These are phyloP conservation scores for Tripterygium wilfordii DNA, from an alignment of 177 flowering plant genomes.

Conservation along the genomic window DNA sequence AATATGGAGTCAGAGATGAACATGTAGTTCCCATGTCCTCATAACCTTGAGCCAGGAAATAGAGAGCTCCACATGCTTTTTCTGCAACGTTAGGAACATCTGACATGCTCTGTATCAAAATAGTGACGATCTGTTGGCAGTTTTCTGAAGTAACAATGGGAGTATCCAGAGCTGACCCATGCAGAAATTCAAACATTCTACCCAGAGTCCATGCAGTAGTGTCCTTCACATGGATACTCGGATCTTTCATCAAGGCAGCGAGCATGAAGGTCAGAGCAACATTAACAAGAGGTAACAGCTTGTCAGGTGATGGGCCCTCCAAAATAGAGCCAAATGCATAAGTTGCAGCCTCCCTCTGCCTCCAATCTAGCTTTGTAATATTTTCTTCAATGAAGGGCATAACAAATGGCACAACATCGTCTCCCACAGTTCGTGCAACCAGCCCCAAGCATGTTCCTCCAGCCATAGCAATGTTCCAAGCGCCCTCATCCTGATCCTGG, in stretches of 20 bases:
- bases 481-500: constrained; percentile 75
- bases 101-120: constrained; percentile 62
- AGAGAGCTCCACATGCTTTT: constrained; percentile 75
- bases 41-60: constrained; percentile 69
- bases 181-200: constrained; percentile 68
- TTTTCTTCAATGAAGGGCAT: constrained; percentile 70
- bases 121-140: constrained; percentile 58
- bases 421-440: constrained; percentile 71
- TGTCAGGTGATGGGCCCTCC: constrained; percentile 73
- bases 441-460: constrained; percentile 81
- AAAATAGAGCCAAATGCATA: constrained; percentile 77
- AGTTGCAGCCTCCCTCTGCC: constrained; percentile 76
- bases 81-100: constrained; percentile 74
- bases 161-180: constrained; percentile 44
- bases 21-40: constrained; percentile 50
- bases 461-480: constrained; percentile 81
- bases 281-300: constrained; percentile 47
- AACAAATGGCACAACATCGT: constrained; percentile 68
- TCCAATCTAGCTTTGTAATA: constrained; percentile 64
- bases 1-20: constrained; percentile 59
- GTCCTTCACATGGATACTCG: constrained; percentile 69
- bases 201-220: constrained; percentile 84
- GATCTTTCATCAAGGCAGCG: constrained; percentile 55
- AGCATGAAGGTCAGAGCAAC: constrained; percentile 64
- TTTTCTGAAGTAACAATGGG: constrained; percentile 53